A percentile compares a stretch with the other conserved stretches of the same genome.
Evolutionary conservation across 768 basidiomycete genomes (phyloP).

Genomic region (Leccinum incarnatum): DNA sequence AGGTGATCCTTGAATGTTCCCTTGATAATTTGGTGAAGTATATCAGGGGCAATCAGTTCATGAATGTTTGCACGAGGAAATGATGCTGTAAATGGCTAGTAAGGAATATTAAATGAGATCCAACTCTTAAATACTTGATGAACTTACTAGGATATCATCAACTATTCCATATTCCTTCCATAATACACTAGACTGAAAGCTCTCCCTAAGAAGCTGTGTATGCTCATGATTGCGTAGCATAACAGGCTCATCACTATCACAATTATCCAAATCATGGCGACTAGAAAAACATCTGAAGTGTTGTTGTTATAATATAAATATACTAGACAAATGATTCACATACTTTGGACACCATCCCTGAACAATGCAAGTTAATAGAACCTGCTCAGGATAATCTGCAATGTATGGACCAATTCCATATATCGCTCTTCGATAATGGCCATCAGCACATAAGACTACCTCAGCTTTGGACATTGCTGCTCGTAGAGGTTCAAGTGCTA

Average conservation of each 20-base stretch:
- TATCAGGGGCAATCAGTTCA: too few species aligned
- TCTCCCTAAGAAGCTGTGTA: neutral
- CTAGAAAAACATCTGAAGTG: neutral
- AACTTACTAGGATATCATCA: too few species aligned
- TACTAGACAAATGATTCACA: neutral
- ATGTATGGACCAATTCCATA: neutral
- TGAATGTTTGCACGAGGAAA: too few species aligned
- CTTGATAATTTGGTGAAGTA: too few species aligned
- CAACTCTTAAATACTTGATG: too few species aligned
- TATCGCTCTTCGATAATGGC: neutral
- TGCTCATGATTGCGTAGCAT: neutral
- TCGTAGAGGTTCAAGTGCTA: neutral
- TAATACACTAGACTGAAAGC: too few species aligned
- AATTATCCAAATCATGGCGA: neutral
- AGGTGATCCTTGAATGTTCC: too few species aligned
- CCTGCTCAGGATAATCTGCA: neutral
- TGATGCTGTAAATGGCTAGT: too few species aligned
- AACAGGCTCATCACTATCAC: too few species aligned
- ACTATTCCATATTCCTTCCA: too few species aligned
- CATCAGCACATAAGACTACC: neutral
- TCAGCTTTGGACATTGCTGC: neutral
- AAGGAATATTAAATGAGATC: too few species aligned
- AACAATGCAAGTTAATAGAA: neutral
- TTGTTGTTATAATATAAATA: neutral
- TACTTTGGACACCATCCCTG: neutral